Conservation (phyloP, 2,329 filamentous ascomycete genomes). For the Phoma herbarum region DNA sequence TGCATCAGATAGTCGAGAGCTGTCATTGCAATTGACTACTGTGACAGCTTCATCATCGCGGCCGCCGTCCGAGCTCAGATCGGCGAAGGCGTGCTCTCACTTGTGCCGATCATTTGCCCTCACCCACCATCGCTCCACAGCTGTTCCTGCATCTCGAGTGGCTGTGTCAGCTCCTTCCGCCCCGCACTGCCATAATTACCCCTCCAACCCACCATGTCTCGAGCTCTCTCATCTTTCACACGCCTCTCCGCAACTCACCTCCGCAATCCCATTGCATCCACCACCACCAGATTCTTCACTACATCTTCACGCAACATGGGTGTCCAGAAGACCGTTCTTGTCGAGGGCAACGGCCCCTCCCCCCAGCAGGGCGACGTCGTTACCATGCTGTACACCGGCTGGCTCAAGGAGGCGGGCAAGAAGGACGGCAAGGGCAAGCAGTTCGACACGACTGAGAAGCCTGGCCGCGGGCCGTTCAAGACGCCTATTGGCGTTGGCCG, state of each 20-base stretch:
- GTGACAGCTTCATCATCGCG: background rate
- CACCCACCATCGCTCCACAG: constrained; percentile 7
- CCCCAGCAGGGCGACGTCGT: constrained; percentile 41
- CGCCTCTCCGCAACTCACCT: background rate
- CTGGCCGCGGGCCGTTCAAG: constrained; percentile 75
- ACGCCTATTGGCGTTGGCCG: constrained; percentile 80
- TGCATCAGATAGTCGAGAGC: background rate
- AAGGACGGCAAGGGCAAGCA: constrained; percentile 43
- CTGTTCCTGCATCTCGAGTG: constrained; percentile 9
- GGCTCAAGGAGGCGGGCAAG: constrained; percentile 35
- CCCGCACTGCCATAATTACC: constrained; percentile 12
- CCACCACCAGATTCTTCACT: constrained; percentile 3
- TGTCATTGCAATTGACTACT: background rate
- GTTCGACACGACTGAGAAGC: constrained; percentile 80
- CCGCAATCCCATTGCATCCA: constrained; percentile 3
- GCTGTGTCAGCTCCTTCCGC: constrained; percentile 12
- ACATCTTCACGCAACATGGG: constrained; percentile 35
- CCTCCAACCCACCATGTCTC: constrained; percentile 21
- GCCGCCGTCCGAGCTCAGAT: constrained; percentile 4
- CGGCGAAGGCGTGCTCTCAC: constrained; percentile 20
- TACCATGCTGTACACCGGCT: constrained; percentile 47
- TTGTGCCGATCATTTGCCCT: constrained; percentile 12
- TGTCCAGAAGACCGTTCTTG: constrained; percentile 41
- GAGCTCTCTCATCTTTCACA: constrained; percentile 12
- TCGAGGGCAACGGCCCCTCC: constrained; percentile 41